These are phyloP conservation scores for Fomitiporia mediterranea DNA, from an alignment of 1,284 basidiomycete genomes.

Conservation along the genomic window DNA sequence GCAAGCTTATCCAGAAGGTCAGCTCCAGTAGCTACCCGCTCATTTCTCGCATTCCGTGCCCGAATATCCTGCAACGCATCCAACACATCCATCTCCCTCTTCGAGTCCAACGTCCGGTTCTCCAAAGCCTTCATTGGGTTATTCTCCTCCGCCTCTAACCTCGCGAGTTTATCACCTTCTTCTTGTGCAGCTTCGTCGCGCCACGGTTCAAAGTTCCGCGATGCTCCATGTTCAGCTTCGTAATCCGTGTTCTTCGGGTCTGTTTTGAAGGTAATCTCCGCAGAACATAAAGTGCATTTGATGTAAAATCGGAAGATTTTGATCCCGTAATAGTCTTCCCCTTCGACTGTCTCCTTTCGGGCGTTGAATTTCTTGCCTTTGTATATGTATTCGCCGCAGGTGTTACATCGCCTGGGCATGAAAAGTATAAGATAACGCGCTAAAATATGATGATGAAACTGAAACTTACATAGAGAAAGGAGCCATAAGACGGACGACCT, in stretches of 20 bases:
- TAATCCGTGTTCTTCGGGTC: conserved; percentile 99
- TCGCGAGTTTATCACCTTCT: conserved; percentile 73
- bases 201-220: conserved; percentile 93
- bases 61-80: conserved; percentile 95
- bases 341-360: conserved; percentile 94
- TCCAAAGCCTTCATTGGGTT: conserved; percentile 98
- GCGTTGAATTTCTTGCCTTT: conserved; percentile 99
- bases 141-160: conserved; percentile 82
- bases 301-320: conserved; percentile 90
- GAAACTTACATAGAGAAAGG: conserved; percentile 87
- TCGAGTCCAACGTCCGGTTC: conserved; percentile 85
- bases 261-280: conserved; percentile 99
- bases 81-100: conserved; percentile 97
- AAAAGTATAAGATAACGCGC: background rate
- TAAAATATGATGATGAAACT: conserved; percentile 17
- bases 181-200: conserved; percentile 69
- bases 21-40: conserved; percentile 57
- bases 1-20: conserved; percentile 56
- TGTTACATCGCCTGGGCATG: conserved; percentile 72
- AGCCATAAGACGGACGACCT: conserved; percentile 98
- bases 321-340: conserved; percentile 97
- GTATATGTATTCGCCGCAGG: conserved; percentile 97
- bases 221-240: conserved; percentile 86
- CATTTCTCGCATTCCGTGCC: conserved; percentile 88
- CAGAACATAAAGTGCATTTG: conserved; percentile 87